Evolutionary conservation across 495 filamentous ascomycete genomes (phyloP).

Genomic region (Parmelia sp.): DNA sequence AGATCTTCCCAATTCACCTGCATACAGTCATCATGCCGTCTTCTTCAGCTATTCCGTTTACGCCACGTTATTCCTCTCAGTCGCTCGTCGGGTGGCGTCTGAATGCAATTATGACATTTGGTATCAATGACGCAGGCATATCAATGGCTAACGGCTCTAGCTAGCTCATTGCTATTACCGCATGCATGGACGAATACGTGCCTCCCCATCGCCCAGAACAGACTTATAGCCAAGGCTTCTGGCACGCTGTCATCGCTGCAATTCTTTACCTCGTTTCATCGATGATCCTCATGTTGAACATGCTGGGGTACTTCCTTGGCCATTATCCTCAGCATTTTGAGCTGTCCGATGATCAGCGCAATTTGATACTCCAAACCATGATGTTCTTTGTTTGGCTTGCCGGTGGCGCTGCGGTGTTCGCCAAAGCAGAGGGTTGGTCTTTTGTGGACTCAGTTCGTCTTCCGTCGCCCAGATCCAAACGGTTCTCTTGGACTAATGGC

Average conservation of each 20-base stretch:
- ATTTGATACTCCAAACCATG: conserved; percentile 59
- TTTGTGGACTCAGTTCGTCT: conserved; percentile 44
- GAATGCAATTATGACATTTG: background rate
- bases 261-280: conserved; percentile 58
- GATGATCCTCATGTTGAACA: conserved; percentile 64
- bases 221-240: conserved; percentile 68
- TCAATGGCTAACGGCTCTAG: conserved; percentile 26
- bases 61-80: background rate
- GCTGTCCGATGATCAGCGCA: conserved; percentile 65
- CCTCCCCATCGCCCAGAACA: conserved; percentile 52
- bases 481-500: conserved; percentile 1
- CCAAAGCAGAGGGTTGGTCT: conserved; percentile 39
- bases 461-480: background rate
- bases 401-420: conserved; percentile 54
- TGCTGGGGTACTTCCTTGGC: conserved; percentile 70
- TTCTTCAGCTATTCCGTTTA: background rate
- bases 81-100: background rate
- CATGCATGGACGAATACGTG: conserved; percentile 53
- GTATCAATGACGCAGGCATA: background rate
- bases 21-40: background rate
- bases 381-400: conserved; percentile 57
- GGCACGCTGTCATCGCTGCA: conserved; percentile 68
- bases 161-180: conserved; percentile 55
- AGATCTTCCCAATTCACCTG: background rate
- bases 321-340: conserved; percentile 72